These are phyloP conservation scores for Mangifera indica DNA, from an alignment of 345 rosid genomes.

Conservation along the genomic window DNA sequence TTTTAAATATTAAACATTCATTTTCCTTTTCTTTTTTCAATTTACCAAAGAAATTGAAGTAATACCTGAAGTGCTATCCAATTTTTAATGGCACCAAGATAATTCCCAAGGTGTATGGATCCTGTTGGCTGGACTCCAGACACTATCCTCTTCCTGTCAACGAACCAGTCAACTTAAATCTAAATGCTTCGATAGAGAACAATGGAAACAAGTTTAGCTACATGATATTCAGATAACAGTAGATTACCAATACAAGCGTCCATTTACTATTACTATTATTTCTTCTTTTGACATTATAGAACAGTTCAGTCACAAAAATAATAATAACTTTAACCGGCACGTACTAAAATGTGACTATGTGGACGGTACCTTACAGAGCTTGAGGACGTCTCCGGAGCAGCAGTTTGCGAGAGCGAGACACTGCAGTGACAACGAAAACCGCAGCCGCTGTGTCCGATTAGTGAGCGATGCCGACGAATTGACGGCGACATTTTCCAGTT, in stretches of 20 bases:
- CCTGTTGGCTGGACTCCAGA: conserved; percentile 98
- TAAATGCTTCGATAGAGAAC: too few species aligned
- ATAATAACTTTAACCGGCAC: not conserved
- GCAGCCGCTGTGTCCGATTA: conserved; percentile 9
- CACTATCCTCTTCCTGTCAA: conserved; percentile 70
- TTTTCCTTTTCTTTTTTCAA: not conserved
- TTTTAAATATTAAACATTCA: too few species aligned
- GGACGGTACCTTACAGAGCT: conserved; percentile 36
- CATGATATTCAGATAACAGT: not conserved
- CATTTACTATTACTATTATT: not conserved
- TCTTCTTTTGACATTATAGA: not conserved
- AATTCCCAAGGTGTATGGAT: conserved; percentile 87
- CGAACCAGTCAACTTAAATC: not conserved
- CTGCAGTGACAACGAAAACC: conserved; percentile 47
- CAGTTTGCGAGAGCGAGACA: conserved; percentile 37
- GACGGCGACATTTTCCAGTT: conserved; percentile 15
- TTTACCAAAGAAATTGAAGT: not conserved
- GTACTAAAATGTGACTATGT: not conserved
- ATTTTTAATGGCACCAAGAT: conserved; percentile 90
- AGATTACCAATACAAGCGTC: not conserved
- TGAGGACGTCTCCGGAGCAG: conserved; percentile 36
- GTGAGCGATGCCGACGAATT: conserved; percentile 7
- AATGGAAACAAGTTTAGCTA: not conserved
- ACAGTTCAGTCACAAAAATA: not conserved
- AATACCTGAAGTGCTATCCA: conserved; percentile 83